Evolutionary conservation across 352 stramenopile genomes (phyloP).

Genomic region (Pythium phragmitis): DNA sequence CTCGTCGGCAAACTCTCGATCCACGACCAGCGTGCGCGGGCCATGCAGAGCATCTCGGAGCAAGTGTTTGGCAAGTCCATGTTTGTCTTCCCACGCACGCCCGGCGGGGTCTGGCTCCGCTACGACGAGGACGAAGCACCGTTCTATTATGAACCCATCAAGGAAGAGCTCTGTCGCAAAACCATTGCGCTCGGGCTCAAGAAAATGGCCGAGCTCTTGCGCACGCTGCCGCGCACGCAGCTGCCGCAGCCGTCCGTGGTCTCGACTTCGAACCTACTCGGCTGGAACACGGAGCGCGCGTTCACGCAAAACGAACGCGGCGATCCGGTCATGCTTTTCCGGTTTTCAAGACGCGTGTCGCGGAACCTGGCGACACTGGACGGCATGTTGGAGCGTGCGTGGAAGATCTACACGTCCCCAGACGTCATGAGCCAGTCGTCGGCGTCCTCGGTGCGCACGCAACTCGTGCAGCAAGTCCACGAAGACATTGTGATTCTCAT

Average conservation of each 20-base stretch:
- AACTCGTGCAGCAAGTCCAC: constrained; percentile 25
- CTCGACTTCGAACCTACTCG: constrained; percentile 7
- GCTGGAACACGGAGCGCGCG: constrained; percentile 20
- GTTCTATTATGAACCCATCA: constrained; percentile 26
- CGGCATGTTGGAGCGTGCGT: constrained; percentile 14
- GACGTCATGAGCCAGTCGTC: constrained; percentile 20
- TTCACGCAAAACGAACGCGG: constrained; percentile 15
- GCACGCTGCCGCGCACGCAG: not conserved
- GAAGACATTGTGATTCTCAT: constrained; percentile 28
- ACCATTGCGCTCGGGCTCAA: constrained; percentile 20
- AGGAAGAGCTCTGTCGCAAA: constrained; percentile 18
- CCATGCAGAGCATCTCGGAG: constrained; percentile 26
- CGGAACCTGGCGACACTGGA: not conserved
- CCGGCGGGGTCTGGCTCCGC: constrained; percentile 22
- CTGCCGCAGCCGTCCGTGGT: constrained; percentile 9
- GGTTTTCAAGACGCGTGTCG: constrained; percentile 19
- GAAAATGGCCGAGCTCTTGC: constrained; percentile 21
- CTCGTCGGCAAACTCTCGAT: constrained; percentile 1
- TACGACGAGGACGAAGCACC: constrained; percentile 26
- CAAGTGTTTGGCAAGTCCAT: constrained; percentile 22
- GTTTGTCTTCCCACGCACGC: constrained; percentile 25
- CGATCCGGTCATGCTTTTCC: constrained; percentile 23
- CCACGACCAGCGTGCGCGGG: constrained; percentile 20
- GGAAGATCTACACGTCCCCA: constrained; percentile 24
- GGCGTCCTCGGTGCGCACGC: constrained; percentile 12